phyloP scores from a whole-genome alignment of 1,139 yeast genomes.

The Hemisphaericaspora xylanilytica region DNA sequence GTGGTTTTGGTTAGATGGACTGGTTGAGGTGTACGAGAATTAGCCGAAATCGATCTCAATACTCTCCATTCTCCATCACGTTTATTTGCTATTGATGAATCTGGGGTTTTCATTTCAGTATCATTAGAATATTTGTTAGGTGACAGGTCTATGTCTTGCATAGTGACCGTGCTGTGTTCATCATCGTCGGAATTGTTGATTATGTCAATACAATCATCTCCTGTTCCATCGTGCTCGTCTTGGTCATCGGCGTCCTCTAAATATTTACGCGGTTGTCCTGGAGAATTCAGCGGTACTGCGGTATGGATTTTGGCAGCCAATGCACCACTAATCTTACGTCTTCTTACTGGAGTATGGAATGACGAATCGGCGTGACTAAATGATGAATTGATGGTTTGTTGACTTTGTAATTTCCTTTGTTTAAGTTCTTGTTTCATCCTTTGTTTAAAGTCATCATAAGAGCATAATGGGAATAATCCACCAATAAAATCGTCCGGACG shows the following conservation, averaged over 20 bases:
- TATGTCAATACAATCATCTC: conserved; percentile 20
- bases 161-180: conserved; percentile 17
- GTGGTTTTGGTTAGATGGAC: conserved; percentile 47
- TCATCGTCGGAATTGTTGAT: conserved; percentile 44
- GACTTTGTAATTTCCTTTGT: conserved; percentile 37
- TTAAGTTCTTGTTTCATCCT: conserved; percentile 47
- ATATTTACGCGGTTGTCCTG: conserved; percentile 93
- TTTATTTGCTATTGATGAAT: conserved; percentile 9
- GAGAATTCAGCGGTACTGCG: conserved; percentile 88
- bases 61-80: conserved; percentile 35
- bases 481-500: conserved; percentile 72
- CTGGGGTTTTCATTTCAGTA: conserved; percentile 5
- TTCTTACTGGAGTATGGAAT: conserved; percentile 69
- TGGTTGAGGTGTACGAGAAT: conserved; percentile 30
- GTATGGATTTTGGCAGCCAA: conserved; percentile 65
- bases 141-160: conserved; percentile 20
- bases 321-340: conserved; percentile 69
- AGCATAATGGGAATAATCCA: conserved; percentile 70
- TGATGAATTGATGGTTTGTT: conserved; percentile 22
- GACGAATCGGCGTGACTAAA: conserved; percentile 40
- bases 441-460: conserved; percentile 52
- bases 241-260: conserved; percentile 28
- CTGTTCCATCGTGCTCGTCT: conserved; percentile 35
- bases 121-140: conserved; percentile 23
- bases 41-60: conserved; percentile 42